phyloP scores from a whole-genome alignment of 169 alveolate species.

The Haemoproteus tartakovskyi region DNA sequence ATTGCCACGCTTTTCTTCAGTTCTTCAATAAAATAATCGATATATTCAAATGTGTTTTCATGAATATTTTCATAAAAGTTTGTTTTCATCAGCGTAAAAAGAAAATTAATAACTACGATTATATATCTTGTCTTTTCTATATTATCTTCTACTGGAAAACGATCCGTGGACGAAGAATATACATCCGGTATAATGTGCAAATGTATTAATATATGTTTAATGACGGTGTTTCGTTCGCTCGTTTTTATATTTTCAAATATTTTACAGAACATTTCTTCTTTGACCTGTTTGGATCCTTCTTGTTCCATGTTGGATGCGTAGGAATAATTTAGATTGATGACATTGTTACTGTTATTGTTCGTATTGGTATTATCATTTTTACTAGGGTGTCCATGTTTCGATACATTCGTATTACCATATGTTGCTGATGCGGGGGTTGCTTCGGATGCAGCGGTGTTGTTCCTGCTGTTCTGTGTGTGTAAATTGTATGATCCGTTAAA shows the following conservation, averaged over 20 bases:
- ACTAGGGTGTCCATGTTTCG: conserved; percentile 19
- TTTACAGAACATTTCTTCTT: conserved; percentile 48
- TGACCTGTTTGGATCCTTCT: conserved; percentile 29
- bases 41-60: conserved; percentile 65
- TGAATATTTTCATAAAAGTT: conserved; percentile 64
- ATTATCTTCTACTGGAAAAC: conserved; percentile 59
- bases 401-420: conserved; percentile 1
- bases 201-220: conserved; percentile 46
- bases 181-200: conserved; percentile 62
- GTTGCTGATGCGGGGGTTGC: no score
- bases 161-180: conserved; percentile 45
- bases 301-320: conserved; percentile 59
- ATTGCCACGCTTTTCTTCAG: conserved; percentile 58
- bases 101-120: conserved; percentile 62
- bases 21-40: conserved; percentile 60
- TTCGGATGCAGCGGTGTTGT: no score
- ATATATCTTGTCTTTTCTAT: conserved; percentile 60
- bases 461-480: conserved; percentile 34
- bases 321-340: conserved; percentile 50
- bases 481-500: conserved; percentile 48
- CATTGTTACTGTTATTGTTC: conserved; percentile 1
- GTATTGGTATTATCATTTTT: not conserved
- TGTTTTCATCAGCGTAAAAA: conserved; percentile 64
- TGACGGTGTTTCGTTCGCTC: conserved; percentile 53
- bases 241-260: conserved; percentile 59